These are phyloP conservation scores for Verticillium dahliae DNA, from an alignment of 2,329 filamentous ascomycete species.

Conservation along the genomic window DNA sequence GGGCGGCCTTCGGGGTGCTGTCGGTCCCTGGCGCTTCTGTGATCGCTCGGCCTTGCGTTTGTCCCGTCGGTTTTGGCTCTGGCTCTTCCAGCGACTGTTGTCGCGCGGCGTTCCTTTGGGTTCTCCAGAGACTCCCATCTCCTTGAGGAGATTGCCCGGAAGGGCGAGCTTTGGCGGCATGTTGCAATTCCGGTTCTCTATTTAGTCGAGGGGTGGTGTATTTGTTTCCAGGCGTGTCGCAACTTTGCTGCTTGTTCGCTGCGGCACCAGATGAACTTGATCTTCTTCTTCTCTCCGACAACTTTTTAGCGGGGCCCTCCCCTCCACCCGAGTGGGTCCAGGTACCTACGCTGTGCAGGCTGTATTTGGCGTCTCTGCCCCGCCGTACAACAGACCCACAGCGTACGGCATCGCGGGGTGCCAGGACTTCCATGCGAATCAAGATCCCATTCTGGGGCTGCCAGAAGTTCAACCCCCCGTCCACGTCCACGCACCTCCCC, in stretches of 20 bases:
- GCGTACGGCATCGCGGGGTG: background rate
- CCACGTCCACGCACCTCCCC: background rate
- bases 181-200: background rate
- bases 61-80: conserved; percentile 47
- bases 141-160: conserved; percentile 34
- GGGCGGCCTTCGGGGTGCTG: background rate
- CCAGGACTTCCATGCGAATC: background rate
- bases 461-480: background rate
- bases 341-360: background rate
- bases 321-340: background rate
- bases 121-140: conserved; percentile 25
- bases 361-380: background rate
- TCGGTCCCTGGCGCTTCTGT: conserved; percentile 32
- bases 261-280: background rate
- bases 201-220: background rate
- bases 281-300: background rate
- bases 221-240: background rate
- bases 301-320: background rate
- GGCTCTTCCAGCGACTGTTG: conserved; percentile 10
- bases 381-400: background rate
- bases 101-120: conserved; percentile 1
- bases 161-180: conserved; percentile 32
- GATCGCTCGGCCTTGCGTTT: conserved; percentile 59
- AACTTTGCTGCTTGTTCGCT: background rate
- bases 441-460: background rate